These are phyloP conservation scores for Solanum appendiculatum DNA, from an alignment of 257 asterid genomes.

Conservation along the genomic window DNA sequence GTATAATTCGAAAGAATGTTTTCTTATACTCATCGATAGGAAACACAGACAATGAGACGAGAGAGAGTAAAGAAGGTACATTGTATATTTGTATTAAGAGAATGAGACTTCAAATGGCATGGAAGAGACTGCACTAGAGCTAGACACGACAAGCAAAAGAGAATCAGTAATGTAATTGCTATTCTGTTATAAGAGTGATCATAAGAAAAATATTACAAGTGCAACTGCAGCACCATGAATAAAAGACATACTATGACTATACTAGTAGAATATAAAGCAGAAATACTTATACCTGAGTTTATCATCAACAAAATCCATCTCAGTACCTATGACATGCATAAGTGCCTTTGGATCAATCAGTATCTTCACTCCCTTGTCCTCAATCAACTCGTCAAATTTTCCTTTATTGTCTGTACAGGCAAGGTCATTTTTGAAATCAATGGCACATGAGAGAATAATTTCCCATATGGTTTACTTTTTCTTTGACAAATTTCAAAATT, in stretches of 20 bases:
- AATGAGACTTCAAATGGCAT: background rate
- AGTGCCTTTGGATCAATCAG: conserved; percentile 33
- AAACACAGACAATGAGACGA: background rate
- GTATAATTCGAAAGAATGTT: background rate
- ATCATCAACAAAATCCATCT: conserved; percentile 41
- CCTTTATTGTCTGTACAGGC: conserved; percentile 61
- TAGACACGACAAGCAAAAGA: background rate
- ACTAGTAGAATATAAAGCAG: background rate
- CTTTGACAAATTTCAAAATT: background rate
- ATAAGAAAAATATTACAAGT: background rate
- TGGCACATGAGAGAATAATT: background rate
- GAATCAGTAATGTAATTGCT: background rate
- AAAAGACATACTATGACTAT: background rate
- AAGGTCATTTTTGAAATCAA: background rate
- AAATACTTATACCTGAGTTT: conserved; percentile 10
- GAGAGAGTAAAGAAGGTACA: background rate
- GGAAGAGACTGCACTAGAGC: background rate
- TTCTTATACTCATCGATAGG: background rate
- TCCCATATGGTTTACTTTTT: background rate
- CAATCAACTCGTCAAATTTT: conserved; percentile 82
- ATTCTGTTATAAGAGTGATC: background rate
- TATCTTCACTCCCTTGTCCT: conserved; percentile 33
- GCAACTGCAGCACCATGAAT: background rate
- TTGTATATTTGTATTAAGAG: background rate
- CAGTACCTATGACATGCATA: conserved; percentile 31